phyloP scores from a whole-genome alignment of 345 rosid genomes.

The Durio zibethinus region DNA sequence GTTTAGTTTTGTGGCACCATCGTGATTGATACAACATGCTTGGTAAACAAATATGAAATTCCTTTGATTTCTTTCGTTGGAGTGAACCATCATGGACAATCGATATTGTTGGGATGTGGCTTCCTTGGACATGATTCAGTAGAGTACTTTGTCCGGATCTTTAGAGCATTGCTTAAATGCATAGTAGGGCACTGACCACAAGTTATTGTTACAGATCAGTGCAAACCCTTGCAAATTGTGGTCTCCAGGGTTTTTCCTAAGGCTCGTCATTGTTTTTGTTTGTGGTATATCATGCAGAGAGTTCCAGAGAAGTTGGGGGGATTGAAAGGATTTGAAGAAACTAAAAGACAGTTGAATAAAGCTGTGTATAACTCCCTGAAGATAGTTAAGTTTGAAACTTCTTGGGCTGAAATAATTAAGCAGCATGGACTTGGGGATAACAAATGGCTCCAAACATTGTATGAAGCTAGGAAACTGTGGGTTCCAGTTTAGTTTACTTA shows the following conservation, averaged over 20 bases:
- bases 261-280: conserved; percentile 39
- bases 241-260: conserved; percentile 47
- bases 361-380: conserved; percentile 42
- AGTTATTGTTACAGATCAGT: conserved; percentile 51
- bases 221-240: conserved; percentile 42
- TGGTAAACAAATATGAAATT: conserved; percentile 44
- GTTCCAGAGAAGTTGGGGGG: conserved; percentile 54
- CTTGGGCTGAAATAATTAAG: conserved; percentile 44
- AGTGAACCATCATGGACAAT: conserved; percentile 52
- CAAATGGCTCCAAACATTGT: conserved; percentile 47
- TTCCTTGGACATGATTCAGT: conserved; percentile 48
- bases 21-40: conserved; percentile 46
- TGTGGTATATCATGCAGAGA: conserved; percentile 47
- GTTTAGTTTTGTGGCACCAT: conserved; percentile 40
- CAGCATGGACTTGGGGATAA: conserved; percentile 41
- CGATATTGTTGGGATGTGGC: conserved; percentile 49
- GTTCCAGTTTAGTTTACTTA: conserved; percentile 54
- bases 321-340: conserved; percentile 42
- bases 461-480: conserved; percentile 46
- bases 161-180: conserved; percentile 55
- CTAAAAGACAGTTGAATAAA: conserved; percentile 35
- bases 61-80: conserved; percentile 55
- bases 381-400: conserved; percentile 45
- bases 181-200: conserved; percentile 42
- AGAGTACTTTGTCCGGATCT: conserved; percentile 48